Evolutionary conservation across 2,329 filamentous ascomycete species (phyloP).

Genomic region (Ophiostoma himal-ulmi): DNA sequence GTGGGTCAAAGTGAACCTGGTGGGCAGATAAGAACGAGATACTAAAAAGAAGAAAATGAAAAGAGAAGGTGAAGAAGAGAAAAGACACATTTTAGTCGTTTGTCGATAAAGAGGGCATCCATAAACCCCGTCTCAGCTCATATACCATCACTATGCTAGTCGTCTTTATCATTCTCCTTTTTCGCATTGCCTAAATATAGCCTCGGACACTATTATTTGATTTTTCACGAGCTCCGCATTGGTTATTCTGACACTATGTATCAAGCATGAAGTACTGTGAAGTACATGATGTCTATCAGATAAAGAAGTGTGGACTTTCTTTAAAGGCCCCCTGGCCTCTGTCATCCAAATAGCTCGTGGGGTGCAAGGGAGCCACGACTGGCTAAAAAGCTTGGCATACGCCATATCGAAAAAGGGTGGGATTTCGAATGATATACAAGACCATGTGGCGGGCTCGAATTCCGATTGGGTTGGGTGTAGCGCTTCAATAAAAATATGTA

Average conservation of each 20-base stretch:
- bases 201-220: not conserved
- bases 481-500: not conserved
- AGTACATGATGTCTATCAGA: not conserved
- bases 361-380: conserved; percentile 15
- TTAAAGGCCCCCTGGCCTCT: not conserved
- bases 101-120: not conserved
- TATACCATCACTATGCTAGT: not conserved
- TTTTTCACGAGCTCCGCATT: not conserved
- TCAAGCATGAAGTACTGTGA: not conserved
- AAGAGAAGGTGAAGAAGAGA: not conserved
- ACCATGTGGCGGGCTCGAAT: not conserved
- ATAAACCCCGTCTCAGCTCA: not conserved
- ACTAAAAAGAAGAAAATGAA: not conserved
- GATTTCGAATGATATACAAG: conserved; percentile 7
- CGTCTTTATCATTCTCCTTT: not conserved
- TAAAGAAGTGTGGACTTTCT: not conserved
- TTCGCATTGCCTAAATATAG: not conserved
- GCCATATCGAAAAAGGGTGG: conserved; percentile 19
- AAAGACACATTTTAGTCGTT: no score
- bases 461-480: not conserved
- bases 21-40: not conserved
- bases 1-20: not conserved
- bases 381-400: conserved; percentile 26
- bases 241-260: not conserved
- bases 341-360: conserved; percentile 16